phyloP scores from a whole-genome alignment of 192 early-diverging fungal genomes.

The Podila epicladia region DNA sequence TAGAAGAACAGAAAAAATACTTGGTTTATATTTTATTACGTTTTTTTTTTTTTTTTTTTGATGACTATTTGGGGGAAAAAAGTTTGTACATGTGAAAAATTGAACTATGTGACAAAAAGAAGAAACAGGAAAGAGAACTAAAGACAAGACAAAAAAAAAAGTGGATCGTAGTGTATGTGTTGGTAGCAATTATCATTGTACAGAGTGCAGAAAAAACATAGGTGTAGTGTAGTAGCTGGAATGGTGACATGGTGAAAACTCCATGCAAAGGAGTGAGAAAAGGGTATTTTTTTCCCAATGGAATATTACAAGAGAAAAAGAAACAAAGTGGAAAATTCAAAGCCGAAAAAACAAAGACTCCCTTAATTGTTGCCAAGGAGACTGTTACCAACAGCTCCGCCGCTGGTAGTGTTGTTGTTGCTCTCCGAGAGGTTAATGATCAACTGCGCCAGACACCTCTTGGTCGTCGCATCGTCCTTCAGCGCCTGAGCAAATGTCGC shows the following conservation, averaged over 20 bases:
- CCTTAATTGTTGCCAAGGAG: not conserved
- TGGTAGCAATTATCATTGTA: constrained; percentile 7
- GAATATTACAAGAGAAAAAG: not conserved
- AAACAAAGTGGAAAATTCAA: not conserved
- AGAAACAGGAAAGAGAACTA: constrained; percentile 7
- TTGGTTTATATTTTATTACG: too few species aligned
- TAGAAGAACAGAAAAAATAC: constrained; percentile 3
- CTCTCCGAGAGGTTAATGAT: constrained; percentile 65
- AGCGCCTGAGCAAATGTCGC: constrained; percentile 85
- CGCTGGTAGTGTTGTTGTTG: constrained; percentile 1
- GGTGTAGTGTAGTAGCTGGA: not conserved
- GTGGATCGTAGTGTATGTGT: constrained; percentile 2
- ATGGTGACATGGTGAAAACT: too few species aligned
- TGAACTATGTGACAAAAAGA: constrained; percentile 8
- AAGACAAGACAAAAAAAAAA: constrained; percentile 7
- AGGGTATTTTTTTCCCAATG: constrained; percentile 2
- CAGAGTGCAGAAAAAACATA: constrained; percentile 3
- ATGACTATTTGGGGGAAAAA: not conserved
- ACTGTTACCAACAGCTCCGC: not conserved
- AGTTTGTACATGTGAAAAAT: constrained; percentile 3
- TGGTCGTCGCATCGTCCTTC: constrained; percentile 92
- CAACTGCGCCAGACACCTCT: constrained; percentile 81
- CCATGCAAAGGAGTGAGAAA: not conserved
- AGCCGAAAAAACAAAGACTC: not conserved
- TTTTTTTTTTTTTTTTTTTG: not conserved